Evolutionary conservation across 805 yeast genomes (phyloP), one percentile per base, ranked within the genome.

Genomic region (Metschnikowia chrysomelidarum): DNA sequence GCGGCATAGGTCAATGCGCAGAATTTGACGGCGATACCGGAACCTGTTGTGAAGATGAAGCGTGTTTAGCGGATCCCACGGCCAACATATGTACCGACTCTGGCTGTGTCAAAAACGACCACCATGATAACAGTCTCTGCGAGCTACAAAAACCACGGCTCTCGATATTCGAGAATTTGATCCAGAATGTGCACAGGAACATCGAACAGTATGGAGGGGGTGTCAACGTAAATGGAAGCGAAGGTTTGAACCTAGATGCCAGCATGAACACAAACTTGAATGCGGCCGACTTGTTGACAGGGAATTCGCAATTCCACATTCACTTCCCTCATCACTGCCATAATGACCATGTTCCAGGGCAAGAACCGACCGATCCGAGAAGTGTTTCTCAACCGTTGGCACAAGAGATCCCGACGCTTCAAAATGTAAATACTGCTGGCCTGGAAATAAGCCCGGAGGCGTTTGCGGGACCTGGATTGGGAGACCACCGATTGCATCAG

Each of bases 251-350:
- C 22, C 9, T 7, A 7, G 22, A 19, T 7, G 22, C 9, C 22
- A 10, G 10, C 9, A 10, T 19, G 22, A 10, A 7, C 22, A 19
- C 9, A 7, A 19, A 7, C 29, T 28, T n/a, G 12, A 10, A n/a
- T n/a, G n/a, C n/a, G n/a, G n/a, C 27, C 40, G 27, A 27, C 11
- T 22, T 8, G 23, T 25, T 33, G 27, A 6, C 30, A 18, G 32
- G 29, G 9, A 43, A 34, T n/a, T 42, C 43, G 23, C 47, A 49
- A 15, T 47, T 60, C 23, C 60, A 61, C 24, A 46, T 66, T 10
- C 71, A 67, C 41, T 66, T 63, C 41, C 72, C 72, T 4, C 68
- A 60, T 43, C 61, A 54, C 23, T 61, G 67, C 39, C 69, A 65
- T 39, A 58, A 28, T 36, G 41, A 40, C 8, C 30, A 24, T 19